Conservation (phyloP, 2,329 filamentous ascomycete genomes). For the Hansfordia pulvinata region DNA sequence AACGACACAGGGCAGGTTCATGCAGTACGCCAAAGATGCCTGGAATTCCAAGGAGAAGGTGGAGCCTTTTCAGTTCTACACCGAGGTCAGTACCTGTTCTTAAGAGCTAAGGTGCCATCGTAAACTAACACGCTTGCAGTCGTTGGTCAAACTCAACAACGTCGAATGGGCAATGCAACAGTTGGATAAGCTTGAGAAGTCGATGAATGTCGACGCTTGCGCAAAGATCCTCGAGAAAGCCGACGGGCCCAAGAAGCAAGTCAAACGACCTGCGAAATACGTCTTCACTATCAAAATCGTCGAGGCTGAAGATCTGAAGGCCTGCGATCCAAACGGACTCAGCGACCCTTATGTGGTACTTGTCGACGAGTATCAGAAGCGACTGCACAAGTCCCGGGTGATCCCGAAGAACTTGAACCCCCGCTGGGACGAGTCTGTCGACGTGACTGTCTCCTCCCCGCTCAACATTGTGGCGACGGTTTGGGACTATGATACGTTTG, state of each 20-base stretch:
- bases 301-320: slow-evolving; percentile 92
- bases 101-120: not conserved
- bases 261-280: slow-evolving; percentile 67
- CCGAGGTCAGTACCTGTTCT: slow-evolving; percentile 49
- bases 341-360: slow-evolving; percentile 97
- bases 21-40: slow-evolving; percentile 86
- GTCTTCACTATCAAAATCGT: slow-evolving; percentile 99
- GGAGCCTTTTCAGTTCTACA: slow-evolving; percentile 93
- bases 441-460: slow-evolving; percentile 83
- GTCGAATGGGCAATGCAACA: slow-evolving; percentile 90
- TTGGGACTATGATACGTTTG: slow-evolving; percentile 96
- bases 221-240: slow-evolving; percentile 67
- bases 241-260: slow-evolving; percentile 52
- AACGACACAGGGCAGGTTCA: slow-evolving; percentile 81
- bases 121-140: slow-evolving; percentile 38
- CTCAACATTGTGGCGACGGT: slow-evolving; percentile 93
- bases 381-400: slow-evolving; percentile 85
- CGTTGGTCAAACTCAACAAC: slow-evolving; percentile 95
- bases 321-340: slow-evolving; percentile 87
- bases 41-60: slow-evolving; percentile 87
- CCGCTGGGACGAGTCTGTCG: slow-evolving; percentile 92
- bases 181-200: slow-evolving; percentile 77
- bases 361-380: slow-evolving; percentile 94
- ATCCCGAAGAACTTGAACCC: slow-evolving; percentile 85
- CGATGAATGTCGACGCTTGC: slow-evolving; percentile 84